phyloP scores from a whole-genome alignment of 352 stramenopile genomes.

The Albugo candida region DNA sequence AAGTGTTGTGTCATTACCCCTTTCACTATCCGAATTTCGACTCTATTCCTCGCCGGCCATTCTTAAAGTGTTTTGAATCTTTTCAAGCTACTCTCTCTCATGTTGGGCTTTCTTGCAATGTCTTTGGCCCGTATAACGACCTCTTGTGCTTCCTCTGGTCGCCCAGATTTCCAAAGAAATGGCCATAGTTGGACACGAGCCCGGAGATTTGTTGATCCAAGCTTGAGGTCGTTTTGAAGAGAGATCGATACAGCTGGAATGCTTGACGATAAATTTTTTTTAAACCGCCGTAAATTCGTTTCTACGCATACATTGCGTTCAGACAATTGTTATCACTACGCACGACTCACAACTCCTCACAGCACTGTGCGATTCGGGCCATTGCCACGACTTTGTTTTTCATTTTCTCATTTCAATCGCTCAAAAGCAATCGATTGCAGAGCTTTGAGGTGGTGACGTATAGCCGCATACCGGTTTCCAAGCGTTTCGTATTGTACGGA shows the following conservation, averaged over 20 bases:
- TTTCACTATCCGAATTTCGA: too few relatives aligned
- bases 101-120: too few relatives aligned
- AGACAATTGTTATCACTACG: background rate
- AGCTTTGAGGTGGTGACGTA: slow-evolving; percentile 48
- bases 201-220: too few relatives aligned
- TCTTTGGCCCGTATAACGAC: too few relatives aligned
- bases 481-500: slow-evolving; percentile 53
- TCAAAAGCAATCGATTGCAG: slow-evolving; percentile 24
- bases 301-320: background rate
- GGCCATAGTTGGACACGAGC: too few relatives aligned
- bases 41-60: too few relatives aligned
- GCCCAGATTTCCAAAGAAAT: too few relatives aligned
- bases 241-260: slow-evolving; percentile 10
- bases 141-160: too few relatives aligned
- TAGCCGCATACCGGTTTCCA: slow-evolving; percentile 17
- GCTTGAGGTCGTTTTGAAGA: too few relatives aligned
- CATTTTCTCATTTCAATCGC: slow-evolving; percentile 13
- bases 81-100: too few relatives aligned
- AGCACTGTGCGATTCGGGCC: slow-evolving; percentile 58
- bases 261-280: slow-evolving; percentile 23
- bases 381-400: slow-evolving; percentile 41
- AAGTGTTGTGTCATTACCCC: too few relatives aligned
- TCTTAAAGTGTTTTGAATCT: too few relatives aligned
- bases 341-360: slow-evolving; percentile 30
- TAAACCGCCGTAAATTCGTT: slow-evolving; percentile 14